Conservation (phyloP, 2,329 filamentous ascomycete genomes). For the Chaetomiaceae sp. region DNA sequence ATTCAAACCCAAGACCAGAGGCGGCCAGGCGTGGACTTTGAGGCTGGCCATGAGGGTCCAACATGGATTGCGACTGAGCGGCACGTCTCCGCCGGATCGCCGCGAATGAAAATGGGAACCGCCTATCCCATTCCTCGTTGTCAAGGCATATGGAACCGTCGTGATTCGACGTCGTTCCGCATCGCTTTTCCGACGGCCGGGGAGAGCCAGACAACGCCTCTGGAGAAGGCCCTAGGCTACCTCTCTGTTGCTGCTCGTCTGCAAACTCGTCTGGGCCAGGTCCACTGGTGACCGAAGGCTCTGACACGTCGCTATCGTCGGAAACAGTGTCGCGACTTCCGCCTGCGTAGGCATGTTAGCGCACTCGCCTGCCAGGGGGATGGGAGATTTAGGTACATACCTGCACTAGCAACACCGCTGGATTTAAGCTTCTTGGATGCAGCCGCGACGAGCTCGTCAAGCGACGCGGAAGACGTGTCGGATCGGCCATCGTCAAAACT, state of each 20-base stretch:
- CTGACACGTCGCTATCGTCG: not conserved
- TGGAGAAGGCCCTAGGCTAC: not conserved
- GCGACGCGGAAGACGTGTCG: not conserved
- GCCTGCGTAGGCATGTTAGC: not conserved
- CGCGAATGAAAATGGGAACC: no score
- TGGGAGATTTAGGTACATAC: not conserved
- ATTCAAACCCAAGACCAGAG: constrained; percentile 4
- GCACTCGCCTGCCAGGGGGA: not conserved
- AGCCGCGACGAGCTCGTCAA: not conserved
- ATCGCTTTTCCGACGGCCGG: not conserved
- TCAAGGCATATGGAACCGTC: constrained; percentile 3
- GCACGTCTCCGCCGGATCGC: not conserved
- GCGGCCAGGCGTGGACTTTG: constrained; percentile 7
- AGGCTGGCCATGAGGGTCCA: not conserved
- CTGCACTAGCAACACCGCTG: not conserved
- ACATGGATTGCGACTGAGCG: not conserved
- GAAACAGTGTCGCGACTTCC: constrained; percentile 1
- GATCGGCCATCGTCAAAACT: not conserved
- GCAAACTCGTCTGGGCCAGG: not conserved
- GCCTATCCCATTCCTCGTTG: no score
- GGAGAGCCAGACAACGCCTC: not conserved
- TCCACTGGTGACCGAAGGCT: not conserved
- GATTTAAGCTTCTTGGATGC: not conserved
- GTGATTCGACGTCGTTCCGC: not conserved
- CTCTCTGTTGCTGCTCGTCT: not conserved